Conservation (phyloP, 345 rosid genomes). For the Corymbia maculata region DNA sequence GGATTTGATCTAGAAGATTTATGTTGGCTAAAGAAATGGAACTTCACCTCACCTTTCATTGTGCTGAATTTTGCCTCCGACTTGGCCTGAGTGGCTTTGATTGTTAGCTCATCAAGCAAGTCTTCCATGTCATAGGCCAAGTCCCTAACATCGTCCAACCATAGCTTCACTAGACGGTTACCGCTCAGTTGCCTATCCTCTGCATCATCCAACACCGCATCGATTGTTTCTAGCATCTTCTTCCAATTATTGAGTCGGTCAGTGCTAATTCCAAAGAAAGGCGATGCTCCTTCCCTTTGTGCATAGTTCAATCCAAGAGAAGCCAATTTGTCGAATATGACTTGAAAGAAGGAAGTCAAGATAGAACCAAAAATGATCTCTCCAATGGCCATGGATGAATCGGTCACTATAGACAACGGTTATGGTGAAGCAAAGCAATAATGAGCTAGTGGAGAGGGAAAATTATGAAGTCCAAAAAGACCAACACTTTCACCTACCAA, state of each 20-base stretch:
- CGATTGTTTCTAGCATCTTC: background rate
- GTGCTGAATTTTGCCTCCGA: background rate
- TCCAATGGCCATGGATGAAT: background rate
- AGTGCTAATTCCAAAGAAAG: background rate
- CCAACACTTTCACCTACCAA: no score
- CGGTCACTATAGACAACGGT: background rate
- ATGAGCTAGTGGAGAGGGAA: no score
- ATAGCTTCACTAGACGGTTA: background rate
- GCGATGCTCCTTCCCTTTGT: background rate
- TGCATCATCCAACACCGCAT: background rate
- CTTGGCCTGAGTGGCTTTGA: background rate
- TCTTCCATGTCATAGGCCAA: background rate
- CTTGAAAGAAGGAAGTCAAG: background rate
- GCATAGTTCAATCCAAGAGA: accelerated
- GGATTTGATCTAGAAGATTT: background rate
- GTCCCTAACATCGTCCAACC: background rate
- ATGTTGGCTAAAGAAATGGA: background rate
- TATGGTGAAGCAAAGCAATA: background rate
- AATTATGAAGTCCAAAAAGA: no score
- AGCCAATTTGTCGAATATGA: background rate
- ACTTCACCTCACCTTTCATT: background rate
- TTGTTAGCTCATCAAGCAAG: background rate
- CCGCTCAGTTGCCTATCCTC: background rate
- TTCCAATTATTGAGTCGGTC: background rate
- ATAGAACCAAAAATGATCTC: background rate